These are phyloP conservation scores for Mycocentrospora acerina DNA, from an alignment of 2,329 filamentous ascomycete species.

Conservation along the genomic window DNA sequence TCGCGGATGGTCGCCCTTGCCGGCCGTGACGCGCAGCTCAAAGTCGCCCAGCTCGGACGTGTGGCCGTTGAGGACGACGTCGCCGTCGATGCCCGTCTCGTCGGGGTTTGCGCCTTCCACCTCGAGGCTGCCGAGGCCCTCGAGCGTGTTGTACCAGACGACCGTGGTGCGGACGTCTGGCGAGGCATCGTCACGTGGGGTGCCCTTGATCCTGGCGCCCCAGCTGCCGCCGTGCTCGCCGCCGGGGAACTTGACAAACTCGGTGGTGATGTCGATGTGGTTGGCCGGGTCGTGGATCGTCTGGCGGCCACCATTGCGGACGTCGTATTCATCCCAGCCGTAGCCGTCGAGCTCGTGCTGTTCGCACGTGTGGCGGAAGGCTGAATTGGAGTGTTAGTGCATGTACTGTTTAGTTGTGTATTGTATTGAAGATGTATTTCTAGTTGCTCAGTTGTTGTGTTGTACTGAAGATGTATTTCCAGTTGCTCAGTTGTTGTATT, in stretches of 20 bases:
- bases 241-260: conserved; percentile 90
- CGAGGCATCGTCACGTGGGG: conserved; percentile 67
- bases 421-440: too few relatives aligned
- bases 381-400: too few relatives aligned
- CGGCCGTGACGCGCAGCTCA: conserved; percentile 73
- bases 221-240: conserved; percentile 85
- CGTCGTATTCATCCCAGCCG: conserved; percentile 97
- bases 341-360: conserved; percentile 95
- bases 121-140: conserved; percentile 70
- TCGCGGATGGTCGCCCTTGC: conserved; percentile 61
- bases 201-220: conserved; percentile 85
- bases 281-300: conserved; percentile 90
- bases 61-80: conserved; percentile 70
- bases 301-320: conserved; percentile 81
- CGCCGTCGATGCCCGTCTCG: conserved; percentile 55
- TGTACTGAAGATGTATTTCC: too few relatives aligned
- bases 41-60: conserved; percentile 76
- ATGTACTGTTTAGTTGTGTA: too few relatives aligned
- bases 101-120: conserved; percentile 54
- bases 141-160: conserved; percentile 79
- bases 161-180: conserved; percentile 71
- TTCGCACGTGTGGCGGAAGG: conserved; percentile 91
- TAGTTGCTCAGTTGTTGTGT: too few relatives aligned
- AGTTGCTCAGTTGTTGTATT: too few relatives aligned
- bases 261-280: conserved; percentile 84